Evolutionary conservation across 257 asterid species (phyloP).

Genomic region (Rubia yunnanensis): DNA sequence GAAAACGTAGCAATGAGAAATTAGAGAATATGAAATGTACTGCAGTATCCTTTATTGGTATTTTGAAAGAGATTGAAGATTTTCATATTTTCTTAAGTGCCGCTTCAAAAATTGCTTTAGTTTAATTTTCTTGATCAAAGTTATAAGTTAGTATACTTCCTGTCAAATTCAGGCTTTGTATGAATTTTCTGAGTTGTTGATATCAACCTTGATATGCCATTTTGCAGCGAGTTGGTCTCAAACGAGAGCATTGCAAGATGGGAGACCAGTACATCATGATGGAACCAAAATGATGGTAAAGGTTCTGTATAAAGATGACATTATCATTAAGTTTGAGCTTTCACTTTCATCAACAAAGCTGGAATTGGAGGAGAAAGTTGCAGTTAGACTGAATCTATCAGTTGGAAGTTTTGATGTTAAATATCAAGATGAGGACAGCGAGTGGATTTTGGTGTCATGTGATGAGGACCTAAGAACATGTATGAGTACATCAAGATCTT

Average conservation of each 20-base stretch:
- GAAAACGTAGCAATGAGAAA: neutral
- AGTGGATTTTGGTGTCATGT: constrained; percentile 57
- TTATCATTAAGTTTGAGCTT: constrained; percentile 20
- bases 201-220: neutral
- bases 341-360: constrained; percentile 7
- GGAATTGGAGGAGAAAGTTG: constrained; percentile 24
- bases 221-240: neutral
- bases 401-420: constrained; percentile 33
- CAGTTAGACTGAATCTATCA: constrained; percentile 12
- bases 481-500: constrained; percentile 33
- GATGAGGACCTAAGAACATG: constrained; percentile 57
- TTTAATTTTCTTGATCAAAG: neutral
- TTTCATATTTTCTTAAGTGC: neutral
- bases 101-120: neutral
- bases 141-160: too few species aligned
- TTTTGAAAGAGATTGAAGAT: too few species aligned
- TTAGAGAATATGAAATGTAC: too few species aligned
- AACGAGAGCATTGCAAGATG: neutral
- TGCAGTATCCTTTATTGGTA: too few species aligned
- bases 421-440: constrained; percentile 58
- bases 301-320: neutral
- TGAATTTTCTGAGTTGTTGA: neutral
- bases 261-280: neutral
- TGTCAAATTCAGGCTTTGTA: neutral
- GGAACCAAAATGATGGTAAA: neutral